Conservation (phyloP, 352 stramenopile genomes). For the Globisporangium perplexum region DNA sequence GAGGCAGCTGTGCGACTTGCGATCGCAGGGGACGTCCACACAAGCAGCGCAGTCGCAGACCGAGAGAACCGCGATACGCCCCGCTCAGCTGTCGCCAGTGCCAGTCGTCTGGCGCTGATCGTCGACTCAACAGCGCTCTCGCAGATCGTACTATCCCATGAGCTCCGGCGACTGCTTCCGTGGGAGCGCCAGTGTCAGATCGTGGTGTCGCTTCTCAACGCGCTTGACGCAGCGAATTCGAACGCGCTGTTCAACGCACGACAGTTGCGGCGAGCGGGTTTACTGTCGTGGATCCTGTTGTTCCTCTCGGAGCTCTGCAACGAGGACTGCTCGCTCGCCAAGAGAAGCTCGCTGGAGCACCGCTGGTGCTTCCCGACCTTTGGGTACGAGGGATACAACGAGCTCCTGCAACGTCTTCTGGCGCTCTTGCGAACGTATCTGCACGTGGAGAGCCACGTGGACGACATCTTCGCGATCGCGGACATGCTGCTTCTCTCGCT, state of each 20-base stretch:
- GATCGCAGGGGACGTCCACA: conserved; percentile 31
- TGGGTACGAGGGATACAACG: conserved; percentile 23
- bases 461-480: conserved; percentile 36
- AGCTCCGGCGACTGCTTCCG: conserved; percentile 35
- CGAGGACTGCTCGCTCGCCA: conserved; percentile 25
- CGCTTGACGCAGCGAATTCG: conserved; percentile 43
- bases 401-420: conserved; percentile 42
- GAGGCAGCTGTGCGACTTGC: conserved; percentile 35
- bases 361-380: conserved; percentile 56
- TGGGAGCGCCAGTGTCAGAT: conserved; percentile 46
- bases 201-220: conserved; percentile 35
- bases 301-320: conserved; percentile 54
- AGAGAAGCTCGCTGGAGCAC: conserved; percentile 23
- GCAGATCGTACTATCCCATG: conserved; percentile 45
- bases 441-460: conserved; percentile 50
- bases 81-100: not conserved
- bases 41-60: conserved; percentile 4
- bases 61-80: not conserved
- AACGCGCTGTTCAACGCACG: conserved; percentile 77
- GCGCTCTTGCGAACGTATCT: conserved; percentile 37
- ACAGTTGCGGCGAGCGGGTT: conserved; percentile 43
- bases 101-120: conserved; percentile 27
- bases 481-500: conserved; percentile 55
- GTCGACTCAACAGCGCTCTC: conserved; percentile 45
- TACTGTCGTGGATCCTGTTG: conserved; percentile 52